Base-by-base conservation (phyloP, 805 yeast genomes). In the Sungouiella blattae region DNA sequence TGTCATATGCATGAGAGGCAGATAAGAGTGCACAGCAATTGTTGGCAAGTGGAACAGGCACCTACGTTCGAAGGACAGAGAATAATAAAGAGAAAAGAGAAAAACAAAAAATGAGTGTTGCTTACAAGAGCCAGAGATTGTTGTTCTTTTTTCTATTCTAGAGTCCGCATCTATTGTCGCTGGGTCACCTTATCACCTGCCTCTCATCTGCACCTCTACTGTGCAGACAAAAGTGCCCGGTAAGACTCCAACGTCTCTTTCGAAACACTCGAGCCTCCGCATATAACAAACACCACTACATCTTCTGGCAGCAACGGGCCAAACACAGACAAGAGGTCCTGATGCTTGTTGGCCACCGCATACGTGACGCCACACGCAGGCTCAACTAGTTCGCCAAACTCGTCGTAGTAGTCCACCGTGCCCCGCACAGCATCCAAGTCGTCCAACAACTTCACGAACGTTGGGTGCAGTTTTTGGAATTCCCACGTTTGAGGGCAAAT, bases 281-380 rank as follows among this genome's bases (percentile, higher is more conserved):
- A 60, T 4, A 53, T 55, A 8, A 60, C 39, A 8, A 55, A 41
- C 5, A 60, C 40, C 4, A 59, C 43, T 8, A 57, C 53, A 35
- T 58, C 63, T 15, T 53, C 58, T 1, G 26, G 25, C n/a, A 23
- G 12, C 29, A 49, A 39, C 8, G 27, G 21, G 16, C 47, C 44
- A 40, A 57, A 39, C 7, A 32, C 36, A 4, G 35, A 43, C 22
- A 56, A 37, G 13, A 51, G 25, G 8, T 49, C 43, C 21, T 33
- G 16, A 9, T 40, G 39, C 5, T 46, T 36, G 18, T 38, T 36
- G 1, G 52, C 50, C 9, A 45, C 35, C 2, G 48, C 39, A 1
- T 52, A 17, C 1, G 63, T 38, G 9, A 62, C 65, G 4, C 64
- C 64, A 50, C 65, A 60, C 6, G 67, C 63, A 2, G 64, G 64